Percentiles rank a stretch among this genome's conserved stretches.
phyloP scores from a whole-genome alignment of 2,329 filamentous ascomycete genomes.

The Talaromyces funiculosus region DNA sequence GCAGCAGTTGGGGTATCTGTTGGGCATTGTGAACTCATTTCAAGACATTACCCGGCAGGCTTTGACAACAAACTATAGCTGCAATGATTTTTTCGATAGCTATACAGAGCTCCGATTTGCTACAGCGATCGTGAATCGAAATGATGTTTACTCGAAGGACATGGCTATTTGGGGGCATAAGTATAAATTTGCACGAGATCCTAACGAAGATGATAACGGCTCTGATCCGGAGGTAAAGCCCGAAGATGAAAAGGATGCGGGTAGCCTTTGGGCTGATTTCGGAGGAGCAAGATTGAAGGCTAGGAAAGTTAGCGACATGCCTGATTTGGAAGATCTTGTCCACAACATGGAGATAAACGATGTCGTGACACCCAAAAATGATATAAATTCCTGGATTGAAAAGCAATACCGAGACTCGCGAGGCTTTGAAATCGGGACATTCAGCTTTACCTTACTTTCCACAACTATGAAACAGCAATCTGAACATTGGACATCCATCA shows the following conservation, averaged over 20 bases:
- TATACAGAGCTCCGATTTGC: neutral
- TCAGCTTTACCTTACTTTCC: constrained; percentile 27
- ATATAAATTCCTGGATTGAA: constrained; percentile 45
- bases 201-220: neutral
- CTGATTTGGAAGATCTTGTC: neutral
- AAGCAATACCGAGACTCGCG: constrained; percentile 41
- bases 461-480: constrained; percentile 50
- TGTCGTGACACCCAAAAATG: constrained; percentile 9
- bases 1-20: neutral
- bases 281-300: neutral
- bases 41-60: neutral
- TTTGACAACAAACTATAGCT: neutral
- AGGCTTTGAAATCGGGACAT: constrained; percentile 52
- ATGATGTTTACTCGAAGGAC: neutral
- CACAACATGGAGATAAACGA: neutral
- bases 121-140: neutral
- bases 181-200: neutral
- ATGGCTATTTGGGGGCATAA: neutral
- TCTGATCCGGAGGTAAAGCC: neutral
- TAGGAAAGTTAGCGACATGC: neutral
- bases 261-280: neutral
- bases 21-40: neutral
- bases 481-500: constrained; percentile 48
- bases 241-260: neutral
- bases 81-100: neutral